Evolutionary conservation across 2,329 filamentous ascomycete species (phyloP).

Genomic region (Chaetomiaceae sp.): DNA sequence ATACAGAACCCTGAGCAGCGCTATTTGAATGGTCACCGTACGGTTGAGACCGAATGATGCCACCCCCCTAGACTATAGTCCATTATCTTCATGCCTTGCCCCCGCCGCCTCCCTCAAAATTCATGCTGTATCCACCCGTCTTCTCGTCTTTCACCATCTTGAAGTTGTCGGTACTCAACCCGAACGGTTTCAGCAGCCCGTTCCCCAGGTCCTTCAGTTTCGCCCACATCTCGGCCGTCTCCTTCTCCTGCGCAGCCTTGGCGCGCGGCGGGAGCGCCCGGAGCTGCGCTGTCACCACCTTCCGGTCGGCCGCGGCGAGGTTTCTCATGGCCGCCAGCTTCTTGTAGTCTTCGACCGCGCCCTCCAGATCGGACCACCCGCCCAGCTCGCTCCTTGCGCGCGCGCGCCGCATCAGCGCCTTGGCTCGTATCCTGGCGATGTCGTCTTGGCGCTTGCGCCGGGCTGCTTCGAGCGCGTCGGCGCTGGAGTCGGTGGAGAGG

Average conservation of each 20-base stretch:
- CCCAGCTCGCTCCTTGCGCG: conserved; percentile 64
- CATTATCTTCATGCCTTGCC: neutral
- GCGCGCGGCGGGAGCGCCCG: conserved; percentile 59
- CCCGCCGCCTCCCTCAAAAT: conserved; percentile 47
- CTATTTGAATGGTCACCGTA: too few species aligned
- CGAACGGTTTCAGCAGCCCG: conserved; percentile 86
- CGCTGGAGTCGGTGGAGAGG: conserved; percentile 17
- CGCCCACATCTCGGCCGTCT: conserved; percentile 96
- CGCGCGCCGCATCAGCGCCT: conserved; percentile 74
- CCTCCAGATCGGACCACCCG: conserved; percentile 74
- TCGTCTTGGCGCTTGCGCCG: conserved; percentile 47
- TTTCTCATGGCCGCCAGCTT: conserved; percentile 52
- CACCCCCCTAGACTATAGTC: too few species aligned
- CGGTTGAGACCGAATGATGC: too few species aligned
- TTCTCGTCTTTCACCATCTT: conserved; percentile 88
- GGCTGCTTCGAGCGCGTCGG: conserved; percentile 27
- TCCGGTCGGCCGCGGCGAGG: conserved; percentile 59
- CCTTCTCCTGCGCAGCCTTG: conserved; percentile 73
- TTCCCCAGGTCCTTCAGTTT: conserved; percentile 91
- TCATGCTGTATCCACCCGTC: conserved; percentile 90
- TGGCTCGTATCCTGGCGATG: conserved; percentile 70
- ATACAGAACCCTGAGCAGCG: too few species aligned
- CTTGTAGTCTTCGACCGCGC: conserved; percentile 75
- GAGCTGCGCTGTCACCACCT: conserved; percentile 62
- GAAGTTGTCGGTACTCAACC: conserved; percentile 89